Evolutionary conservation across 2,329 filamentous ascomycete genomes (phyloP), one percentile per base, ranked within the genome.

Genomic region (Berkeleyomyces basicola): DNA sequence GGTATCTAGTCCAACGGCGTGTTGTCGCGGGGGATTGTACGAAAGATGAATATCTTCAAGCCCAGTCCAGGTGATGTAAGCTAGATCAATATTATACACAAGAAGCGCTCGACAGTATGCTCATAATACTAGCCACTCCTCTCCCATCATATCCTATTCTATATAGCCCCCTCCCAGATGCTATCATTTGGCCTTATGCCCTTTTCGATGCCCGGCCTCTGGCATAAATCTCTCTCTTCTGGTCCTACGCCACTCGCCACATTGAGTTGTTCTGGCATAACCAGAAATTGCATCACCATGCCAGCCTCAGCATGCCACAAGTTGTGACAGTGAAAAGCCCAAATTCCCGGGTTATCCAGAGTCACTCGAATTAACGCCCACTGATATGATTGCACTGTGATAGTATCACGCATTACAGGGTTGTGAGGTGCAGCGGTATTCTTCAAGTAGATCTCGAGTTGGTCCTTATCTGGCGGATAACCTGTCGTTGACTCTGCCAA

Each of bases 251-350:
- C 57, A 36, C 14, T 51, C 5, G 3, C 9, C 37, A 44, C 7
- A 7, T 53, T 36, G 10, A 63, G 46, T 36, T 62, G 36, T 33
- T 60, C 61, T 9, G 53, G 44, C 47, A 58, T 62, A 0, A 72
- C 73, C 9, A 75, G 67, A 61, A 85, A 77, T 69, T 83, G 79
- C 82, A 85, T 84, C 40, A 78, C 64, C 73, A 83, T 75, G 1
- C 81, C 81, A 1, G 80, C 77, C 66, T 82, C 79, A 0, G 76
- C 74, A 67, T 84, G 81, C 81, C 81, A 84, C 0, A 74, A 72
- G 64, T 82, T 77, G 66, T 83, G 81, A 66, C 81, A 83, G 68
- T 83, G 81, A 31, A 83, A 76, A 0, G 78, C 74, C 81, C 81
- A 83, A 1, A 80, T 66, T 0, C 81, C 81, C 0, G 80, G 77